Conservation (phyloP, 371 early-diverging fungal species). For the Dentiscutata heterogama region DNA sequence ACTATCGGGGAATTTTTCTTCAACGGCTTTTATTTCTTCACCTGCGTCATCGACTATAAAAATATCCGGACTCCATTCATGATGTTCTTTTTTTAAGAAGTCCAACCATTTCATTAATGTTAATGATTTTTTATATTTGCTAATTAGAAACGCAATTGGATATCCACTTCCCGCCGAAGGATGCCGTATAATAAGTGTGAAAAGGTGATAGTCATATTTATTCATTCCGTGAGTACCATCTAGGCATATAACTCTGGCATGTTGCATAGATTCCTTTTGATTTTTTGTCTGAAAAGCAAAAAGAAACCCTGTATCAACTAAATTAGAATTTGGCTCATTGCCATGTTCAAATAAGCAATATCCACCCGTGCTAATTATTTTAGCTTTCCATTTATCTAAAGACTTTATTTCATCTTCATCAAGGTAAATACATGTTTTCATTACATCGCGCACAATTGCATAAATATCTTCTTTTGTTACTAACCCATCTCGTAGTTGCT, state of each 20-base stretch:
- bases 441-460: neutral
- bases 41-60: neutral
- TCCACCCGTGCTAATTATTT: neutral
- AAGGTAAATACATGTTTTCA: neutral
- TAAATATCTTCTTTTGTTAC: constrained; percentile 12
- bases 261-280: neutral
- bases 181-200: neutral
- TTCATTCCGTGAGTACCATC: neutral
- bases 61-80: neutral
- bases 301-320: neutral
- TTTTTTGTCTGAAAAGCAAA: neutral
- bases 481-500: neutral
- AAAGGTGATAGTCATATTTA: neutral
- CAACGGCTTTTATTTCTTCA: neutral
- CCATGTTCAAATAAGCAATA: neutral
- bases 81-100: neutral
- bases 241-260: neutral
- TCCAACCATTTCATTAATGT: neutral
- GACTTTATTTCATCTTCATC: neutral
- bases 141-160: neutral
- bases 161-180: neutral
- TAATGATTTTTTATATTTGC: neutral
- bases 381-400: neutral
- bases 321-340: neutral
- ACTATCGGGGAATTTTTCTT: neutral